Percentiles rank a stretch among this genome's conserved stretches.
phyloP scores from a whole-genome alignment of 139 green algal genomes.

The Pycnococcus provasolii region DNA sequence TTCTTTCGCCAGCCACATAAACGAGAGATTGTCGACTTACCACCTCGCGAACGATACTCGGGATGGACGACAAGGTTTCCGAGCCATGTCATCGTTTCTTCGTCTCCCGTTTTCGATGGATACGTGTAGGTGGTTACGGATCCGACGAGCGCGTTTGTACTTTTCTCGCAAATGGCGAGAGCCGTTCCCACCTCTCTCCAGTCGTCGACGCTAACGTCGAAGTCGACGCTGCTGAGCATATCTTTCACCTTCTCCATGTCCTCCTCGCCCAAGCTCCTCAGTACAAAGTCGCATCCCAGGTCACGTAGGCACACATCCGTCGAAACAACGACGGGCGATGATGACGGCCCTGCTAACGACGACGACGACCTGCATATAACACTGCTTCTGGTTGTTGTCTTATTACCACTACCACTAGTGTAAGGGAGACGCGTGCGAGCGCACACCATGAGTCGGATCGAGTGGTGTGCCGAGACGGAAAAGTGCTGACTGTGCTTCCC shows the following conservation, averaged over 20 bases:
- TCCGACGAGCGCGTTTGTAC: background rate
- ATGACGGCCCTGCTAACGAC: background rate
- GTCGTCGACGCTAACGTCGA: conserved; percentile 3
- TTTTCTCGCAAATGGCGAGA: background rate
- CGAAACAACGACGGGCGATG: background rate
- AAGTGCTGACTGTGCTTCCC: too few relatives aligned
- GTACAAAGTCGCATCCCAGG: background rate
- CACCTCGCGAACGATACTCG: background rate
- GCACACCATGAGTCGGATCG: too few relatives aligned
- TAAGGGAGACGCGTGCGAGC: too few relatives aligned
- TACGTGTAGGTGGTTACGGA: background rate
- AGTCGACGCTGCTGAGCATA: background rate
- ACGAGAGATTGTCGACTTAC: background rate
- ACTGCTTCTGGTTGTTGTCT: background rate
- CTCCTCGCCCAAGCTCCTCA: background rate
- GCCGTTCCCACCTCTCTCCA: background rate
- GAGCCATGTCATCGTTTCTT: background rate
- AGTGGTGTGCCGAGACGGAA: too few relatives aligned
- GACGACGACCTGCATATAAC: background rate
- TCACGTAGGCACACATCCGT: background rate
- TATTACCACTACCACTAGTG: too few relatives aligned
- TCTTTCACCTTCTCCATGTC: background rate
- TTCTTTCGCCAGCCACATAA: background rate
- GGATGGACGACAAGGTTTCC: background rate
- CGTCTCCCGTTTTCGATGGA: background rate